Conservation (phyloP, 1,139 yeast species). For the Yamadazyma sp. region DNA sequence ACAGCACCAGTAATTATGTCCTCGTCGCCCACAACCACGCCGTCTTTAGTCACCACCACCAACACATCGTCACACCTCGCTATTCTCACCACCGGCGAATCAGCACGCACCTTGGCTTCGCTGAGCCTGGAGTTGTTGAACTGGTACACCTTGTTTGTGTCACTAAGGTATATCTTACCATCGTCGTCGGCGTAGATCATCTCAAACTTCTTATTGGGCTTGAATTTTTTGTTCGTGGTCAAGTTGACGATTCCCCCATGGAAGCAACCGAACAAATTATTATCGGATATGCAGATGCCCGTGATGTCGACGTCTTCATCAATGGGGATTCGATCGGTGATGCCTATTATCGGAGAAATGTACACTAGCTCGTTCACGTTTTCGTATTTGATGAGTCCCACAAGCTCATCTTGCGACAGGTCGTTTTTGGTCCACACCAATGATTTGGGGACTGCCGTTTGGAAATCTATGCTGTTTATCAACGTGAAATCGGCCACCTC, state of each 20-base stretch:
- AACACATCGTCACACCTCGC: slow-evolving; percentile 5
- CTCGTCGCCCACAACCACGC: slow-evolving; percentile 9
- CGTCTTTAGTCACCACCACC: slow-evolving; percentile 7
- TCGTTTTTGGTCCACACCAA: slow-evolving; percentile 8
- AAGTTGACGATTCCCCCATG: slow-evolving; percentile 15
- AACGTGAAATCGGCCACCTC: slow-evolving; percentile 17
- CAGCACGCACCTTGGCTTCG: slow-evolving; percentile 1
- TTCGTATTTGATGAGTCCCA: slow-evolving; percentile 7
- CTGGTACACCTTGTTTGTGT: slow-evolving; percentile 5
- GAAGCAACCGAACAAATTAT: slow-evolving; percentile 15
- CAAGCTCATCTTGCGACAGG: slow-evolving; percentile 7
- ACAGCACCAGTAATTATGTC: background rate
- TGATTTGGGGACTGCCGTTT: slow-evolving; percentile 1
- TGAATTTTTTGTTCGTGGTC: slow-evolving; percentile 7
- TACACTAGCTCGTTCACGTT: slow-evolving; percentile 8
- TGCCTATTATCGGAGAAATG: slow-evolving; percentile 17
- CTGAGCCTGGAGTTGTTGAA: slow-evolving; percentile 3
- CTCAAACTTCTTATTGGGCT: slow-evolving; percentile 7
- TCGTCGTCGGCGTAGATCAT: slow-evolving; percentile 4
- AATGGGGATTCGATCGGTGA: slow-evolving; percentile 9
- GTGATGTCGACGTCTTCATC: slow-evolving; percentile 8
- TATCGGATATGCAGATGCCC: slow-evolving; percentile 13
- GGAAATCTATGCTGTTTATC: slow-evolving; percentile 11
- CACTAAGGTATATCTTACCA: slow-evolving; percentile 7
- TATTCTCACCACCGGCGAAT: slow-evolving; percentile 4